A percentile compares a stretch with the other conserved stretches of the same genome.
Evolutionary conservation across 495 filamentous ascomycete species (phyloP).

Genomic region (Penicillium lagena): DNA sequence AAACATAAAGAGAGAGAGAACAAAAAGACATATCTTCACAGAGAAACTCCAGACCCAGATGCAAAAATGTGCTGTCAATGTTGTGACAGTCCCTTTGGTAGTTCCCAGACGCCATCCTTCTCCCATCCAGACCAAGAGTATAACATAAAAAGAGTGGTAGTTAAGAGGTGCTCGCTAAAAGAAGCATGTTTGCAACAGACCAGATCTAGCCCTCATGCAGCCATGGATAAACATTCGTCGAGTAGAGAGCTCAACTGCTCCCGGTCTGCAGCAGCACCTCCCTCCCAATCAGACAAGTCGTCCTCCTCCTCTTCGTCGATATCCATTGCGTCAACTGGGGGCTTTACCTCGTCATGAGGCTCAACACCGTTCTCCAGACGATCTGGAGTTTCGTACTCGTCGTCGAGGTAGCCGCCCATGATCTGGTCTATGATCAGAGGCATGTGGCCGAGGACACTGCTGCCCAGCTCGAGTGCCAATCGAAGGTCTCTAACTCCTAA

Average conservation of each 20-base stretch:
- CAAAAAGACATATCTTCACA: conserved; percentile 10
- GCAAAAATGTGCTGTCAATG: conserved; percentile 14
- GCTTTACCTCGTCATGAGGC: conserved; percentile 31
- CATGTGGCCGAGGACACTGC: conserved; percentile 69
- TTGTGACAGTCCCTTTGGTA: conserved; percentile 5
- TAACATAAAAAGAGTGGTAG: conserved; percentile 12
- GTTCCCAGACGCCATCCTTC: conserved; percentile 21
- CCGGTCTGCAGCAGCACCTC: conserved; percentile 53
- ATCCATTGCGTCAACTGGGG: conserved; percentile 51
- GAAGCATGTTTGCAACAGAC: conserved; percentile 7
- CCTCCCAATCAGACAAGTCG: conserved; percentile 61
- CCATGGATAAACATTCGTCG: conserved; percentile 54
- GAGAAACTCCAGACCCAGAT: conserved; percentile 19
- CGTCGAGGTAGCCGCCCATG: conserved; percentile 66
- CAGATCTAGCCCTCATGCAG: conserved; percentile 25
- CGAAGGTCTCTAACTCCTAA: conserved; percentile 75
- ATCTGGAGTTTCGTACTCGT: conserved; percentile 52
- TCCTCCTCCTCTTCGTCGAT: conserved; percentile 54
- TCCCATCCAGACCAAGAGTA: conserved; percentile 13
- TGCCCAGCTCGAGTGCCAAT: conserved; percentile 66
- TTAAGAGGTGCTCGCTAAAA: not conserved
- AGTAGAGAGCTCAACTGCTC: conserved; percentile 61
- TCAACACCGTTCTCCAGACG: conserved; percentile 27
- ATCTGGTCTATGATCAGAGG: conserved; percentile 66
- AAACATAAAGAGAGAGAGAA: conserved; percentile 1